Evolutionary conservation across 148 eudicot genomes (phyloP).

Genomic region (Rhododendron ovatum): DNA sequence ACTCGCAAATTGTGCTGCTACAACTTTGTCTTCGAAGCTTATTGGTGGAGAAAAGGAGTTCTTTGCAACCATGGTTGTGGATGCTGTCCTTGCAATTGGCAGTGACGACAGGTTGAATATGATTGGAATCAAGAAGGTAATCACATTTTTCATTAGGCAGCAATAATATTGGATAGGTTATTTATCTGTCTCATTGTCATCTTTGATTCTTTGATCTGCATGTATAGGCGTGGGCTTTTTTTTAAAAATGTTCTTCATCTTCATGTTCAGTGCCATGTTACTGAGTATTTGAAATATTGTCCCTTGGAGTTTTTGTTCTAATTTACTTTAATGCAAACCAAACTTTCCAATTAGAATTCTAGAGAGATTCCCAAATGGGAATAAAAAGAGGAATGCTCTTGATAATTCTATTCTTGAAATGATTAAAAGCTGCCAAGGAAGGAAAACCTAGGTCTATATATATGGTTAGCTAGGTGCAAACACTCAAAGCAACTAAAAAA

Average conservation of each 20-base stretch:
- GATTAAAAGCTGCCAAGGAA: not conserved
- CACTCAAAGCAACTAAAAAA: not conserved
- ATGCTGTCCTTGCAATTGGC: conserved; percentile 87
- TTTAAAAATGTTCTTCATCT: not conserved
- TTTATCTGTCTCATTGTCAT: conserved; percentile 1
- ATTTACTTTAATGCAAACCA: not conserved
- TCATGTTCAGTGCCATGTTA: not conserved
- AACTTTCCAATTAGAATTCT: not conserved
- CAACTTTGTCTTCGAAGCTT: conserved; percentile 93
- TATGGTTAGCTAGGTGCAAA: not conserved
- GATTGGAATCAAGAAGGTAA: conserved; percentile 94
- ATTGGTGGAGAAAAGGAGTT: conserved; percentile 97
- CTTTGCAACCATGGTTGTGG: conserved; percentile 95
- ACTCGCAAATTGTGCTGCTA: conserved; percentile 92
- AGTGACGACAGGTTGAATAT: conserved; percentile 74
- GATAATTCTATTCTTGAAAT: not conserved
- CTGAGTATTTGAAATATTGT: not conserved
- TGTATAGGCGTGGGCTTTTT: not conserved
- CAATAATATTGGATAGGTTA: not conserved
- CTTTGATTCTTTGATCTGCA: not conserved
- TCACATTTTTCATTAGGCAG: not conserved
- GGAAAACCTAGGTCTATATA: not conserved
- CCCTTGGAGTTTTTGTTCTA: not conserved
- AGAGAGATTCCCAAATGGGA: not conserved
- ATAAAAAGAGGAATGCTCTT: not conserved